Base-by-base conservation (phyloP, 345 rosid species). In the Euphorbia tirucalli region DNA sequence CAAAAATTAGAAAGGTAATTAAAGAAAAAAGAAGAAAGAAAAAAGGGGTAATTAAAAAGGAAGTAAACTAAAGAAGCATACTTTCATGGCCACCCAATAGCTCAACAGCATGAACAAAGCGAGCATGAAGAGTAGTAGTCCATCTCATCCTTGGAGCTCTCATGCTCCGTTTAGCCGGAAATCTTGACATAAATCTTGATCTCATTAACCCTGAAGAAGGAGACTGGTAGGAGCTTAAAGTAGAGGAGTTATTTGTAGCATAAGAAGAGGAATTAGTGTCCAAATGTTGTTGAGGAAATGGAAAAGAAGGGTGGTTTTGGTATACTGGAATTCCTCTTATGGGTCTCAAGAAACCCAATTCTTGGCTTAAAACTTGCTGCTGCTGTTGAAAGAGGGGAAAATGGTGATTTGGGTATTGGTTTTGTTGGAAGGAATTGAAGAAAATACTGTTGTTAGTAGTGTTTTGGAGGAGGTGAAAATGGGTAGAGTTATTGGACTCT, bases 21-120 rank as follows among this genome's bases (percentile, higher is more conserved):
- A 69, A 62, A 24, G 31, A 59, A 59, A 24, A 67, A 50, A 49
- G 55, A 22, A 8, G 35, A 21, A 41, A 39, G 16, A 27, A n/a
- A 13, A 32, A 39, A 49, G 37, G 25, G 22, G 52, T 48, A 35
- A 7, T 11, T 25, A 27, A 19, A 19, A 61, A 46, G 37, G 25
- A 31, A 49, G 19, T 14, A 49, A 39, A 55, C 48, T 58, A 66
- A 70, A 63, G 32, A 25, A 67, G 74, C 84, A 64, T 88, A 96
- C 99, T 96, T 84, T 93, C 97, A 82, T 96, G 99, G 82, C 98
- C 99, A 73, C 99, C 99, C 81, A 96, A 80, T 69, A 96, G 85
- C 88, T 96, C 97, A 74, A 96, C 98, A 37, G 98, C 99, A 70
- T 93, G 99, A 79, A 96, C 98, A 81, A 96, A 96, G 80, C 92